Evolutionary conservation across 202 grass and related monocot species (phyloP).

Genomic region (Bolboschoenoplectus hybrid): DNA sequence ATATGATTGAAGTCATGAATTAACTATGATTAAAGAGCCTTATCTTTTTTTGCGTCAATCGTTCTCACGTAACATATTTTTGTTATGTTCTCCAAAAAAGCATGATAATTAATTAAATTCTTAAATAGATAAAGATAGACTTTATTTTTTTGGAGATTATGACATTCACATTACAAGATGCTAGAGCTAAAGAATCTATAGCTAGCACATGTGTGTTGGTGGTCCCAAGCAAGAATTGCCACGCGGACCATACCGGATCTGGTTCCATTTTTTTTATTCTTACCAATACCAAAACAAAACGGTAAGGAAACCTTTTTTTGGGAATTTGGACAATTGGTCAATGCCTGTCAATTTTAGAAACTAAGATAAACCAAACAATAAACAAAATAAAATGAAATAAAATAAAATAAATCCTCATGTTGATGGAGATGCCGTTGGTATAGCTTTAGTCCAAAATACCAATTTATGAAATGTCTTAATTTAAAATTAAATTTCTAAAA

Average conservation of each 20-base stretch:
- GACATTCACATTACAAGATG: constrained; percentile 18
- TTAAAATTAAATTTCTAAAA: not conserved
- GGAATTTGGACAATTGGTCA: not conserved
- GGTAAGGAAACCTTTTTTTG: not conserved
- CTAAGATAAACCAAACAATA: not conserved
- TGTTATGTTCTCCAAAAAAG: not conserved
- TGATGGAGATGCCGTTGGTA: not conserved
- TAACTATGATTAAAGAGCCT: not conserved
- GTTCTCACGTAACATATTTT: not conserved
- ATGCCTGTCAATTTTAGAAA: constrained; percentile 19
- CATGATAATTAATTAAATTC: not conserved
- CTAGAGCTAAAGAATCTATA: not conserved
- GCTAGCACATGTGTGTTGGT: not conserved
- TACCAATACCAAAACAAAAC: constrained; percentile 25
- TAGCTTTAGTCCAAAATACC: not conserved
- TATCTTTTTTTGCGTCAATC: not conserved
- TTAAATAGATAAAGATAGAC: constrained; percentile 4
- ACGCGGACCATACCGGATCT: not conserved
- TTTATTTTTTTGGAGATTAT: not conserved
- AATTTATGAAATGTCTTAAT: not conserved
- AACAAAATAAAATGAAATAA: not conserved
- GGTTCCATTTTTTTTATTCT: constrained; percentile 24
- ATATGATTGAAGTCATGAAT: not conserved
- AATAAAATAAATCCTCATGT: not conserved
- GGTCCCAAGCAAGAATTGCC: constrained; percentile 22